These are phyloP conservation scores for Neofusicoccum kwambonambiense DNA, from an alignment of 2,329 filamentous ascomycete species.

Conservation along the genomic window DNA sequence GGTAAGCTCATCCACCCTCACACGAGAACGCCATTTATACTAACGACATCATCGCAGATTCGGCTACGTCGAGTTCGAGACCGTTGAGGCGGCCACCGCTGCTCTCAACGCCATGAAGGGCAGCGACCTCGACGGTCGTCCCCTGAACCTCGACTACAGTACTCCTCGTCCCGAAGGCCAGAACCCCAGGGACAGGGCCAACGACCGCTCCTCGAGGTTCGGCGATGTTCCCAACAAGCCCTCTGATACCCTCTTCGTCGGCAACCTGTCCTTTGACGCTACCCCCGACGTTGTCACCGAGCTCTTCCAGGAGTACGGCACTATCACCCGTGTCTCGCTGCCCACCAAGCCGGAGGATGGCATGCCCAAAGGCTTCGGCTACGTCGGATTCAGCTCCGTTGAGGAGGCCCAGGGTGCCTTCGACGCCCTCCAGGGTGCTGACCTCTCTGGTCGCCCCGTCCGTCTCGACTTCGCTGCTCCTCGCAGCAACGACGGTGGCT, in stretches of 20 bases:
- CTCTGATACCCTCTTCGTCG: slow-evolving; percentile 85
- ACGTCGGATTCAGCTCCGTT: slow-evolving; percentile 77
- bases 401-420: slow-evolving; percentile 80
- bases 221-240: slow-evolving; percentile 78
- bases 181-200: slow-evolving; percentile 42
- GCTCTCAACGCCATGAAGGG: slow-evolving; percentile 75
- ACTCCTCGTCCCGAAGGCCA: slow-evolving; percentile 57
- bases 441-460: slow-evolving; percentile 70
- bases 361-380: slow-evolving; percentile 87
- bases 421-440: slow-evolving; percentile 66
- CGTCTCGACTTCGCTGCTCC: slow-evolving; percentile 80
- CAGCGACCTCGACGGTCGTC: slow-evolving; percentile 69
- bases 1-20: slow-evolving; percentile 45
- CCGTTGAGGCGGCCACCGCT: slow-evolving; percentile 64
- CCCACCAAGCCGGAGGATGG: slow-evolving; percentile 85
- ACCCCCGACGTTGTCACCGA: slow-evolving; percentile 72
- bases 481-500: slow-evolving; percentile 57
- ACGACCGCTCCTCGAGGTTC: slow-evolving; percentile 63
- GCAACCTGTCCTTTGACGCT: slow-evolving; percentile 83
- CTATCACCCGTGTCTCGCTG: slow-evolving; percentile 76
- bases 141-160: slow-evolving; percentile 77
- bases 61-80: slow-evolving; percentile 86
- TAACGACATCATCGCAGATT: slow-evolving; percentile 51
- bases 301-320: slow-evolving; percentile 70
- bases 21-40: slow-evolving; percentile 27